A percentile compares a stretch with the other conserved stretches of the same genome.
Evolutionary conservation across 2,329 filamentous ascomycete genomes (phyloP).

Genomic region (Phialocephala sp.): DNA sequence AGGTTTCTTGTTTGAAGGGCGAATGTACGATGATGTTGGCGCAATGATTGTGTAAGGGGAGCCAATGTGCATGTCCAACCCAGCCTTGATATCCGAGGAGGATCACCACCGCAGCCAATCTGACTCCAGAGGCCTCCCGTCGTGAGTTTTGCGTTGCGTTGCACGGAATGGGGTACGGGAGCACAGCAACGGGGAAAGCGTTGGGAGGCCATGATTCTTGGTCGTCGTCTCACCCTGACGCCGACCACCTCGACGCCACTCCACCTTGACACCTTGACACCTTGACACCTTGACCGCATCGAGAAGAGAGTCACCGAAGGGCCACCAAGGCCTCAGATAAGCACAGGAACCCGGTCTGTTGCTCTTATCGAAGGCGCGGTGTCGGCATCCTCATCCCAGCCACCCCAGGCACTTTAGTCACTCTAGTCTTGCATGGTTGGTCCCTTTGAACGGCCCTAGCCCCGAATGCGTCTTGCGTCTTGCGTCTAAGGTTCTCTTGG

Average conservation of each 20-base stretch:
- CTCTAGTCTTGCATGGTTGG: conserved; percentile 4
- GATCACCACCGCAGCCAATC: neutral
- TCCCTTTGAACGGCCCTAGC: neutral
- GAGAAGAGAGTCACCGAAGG: neutral
- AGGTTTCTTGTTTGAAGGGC: conserved; percentile 1
- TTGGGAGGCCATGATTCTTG: conserved; percentile 8
- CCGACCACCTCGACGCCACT: too few species aligned
- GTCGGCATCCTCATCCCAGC: neutral
- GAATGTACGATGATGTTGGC: conserved; percentile 1
- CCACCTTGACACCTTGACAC: neutral
- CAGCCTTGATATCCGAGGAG: neutral
- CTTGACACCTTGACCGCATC: neutral
- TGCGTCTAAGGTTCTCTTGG: too few species aligned
- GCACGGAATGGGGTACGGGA: conserved; percentile 4
- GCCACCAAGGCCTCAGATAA: neutral
- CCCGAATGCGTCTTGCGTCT: neutral
- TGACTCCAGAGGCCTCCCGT: neutral
- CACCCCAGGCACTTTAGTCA: neutral
- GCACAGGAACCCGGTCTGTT: neutral
- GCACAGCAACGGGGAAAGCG: conserved; percentile 7
- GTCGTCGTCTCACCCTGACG: conserved; percentile 5
- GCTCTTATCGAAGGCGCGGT: conserved; percentile 6
- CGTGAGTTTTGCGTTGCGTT: neutral
- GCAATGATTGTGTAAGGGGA: neutral
- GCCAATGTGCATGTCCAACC: neutral